Conservation (phyloP, 169 alveolate genomes). For the Perkinsus olseni region DNA sequence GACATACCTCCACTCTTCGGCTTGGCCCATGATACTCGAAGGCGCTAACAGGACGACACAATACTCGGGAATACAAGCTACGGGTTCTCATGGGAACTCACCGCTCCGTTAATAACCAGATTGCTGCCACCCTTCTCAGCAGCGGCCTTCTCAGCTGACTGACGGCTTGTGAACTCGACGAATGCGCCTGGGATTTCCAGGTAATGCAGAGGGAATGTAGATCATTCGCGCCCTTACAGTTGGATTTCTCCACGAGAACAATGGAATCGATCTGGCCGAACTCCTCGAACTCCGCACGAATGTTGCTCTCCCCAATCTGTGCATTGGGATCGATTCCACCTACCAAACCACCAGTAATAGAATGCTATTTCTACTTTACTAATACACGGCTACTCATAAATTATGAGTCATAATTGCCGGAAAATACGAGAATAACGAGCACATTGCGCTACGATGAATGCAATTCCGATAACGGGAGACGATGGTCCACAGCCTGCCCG, state of each 20-base stretch:
- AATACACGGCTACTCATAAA: too few species aligned
- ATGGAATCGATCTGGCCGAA: conserved; percentile 57
- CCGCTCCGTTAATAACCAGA: conserved; percentile 32
- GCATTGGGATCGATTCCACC: neutral
- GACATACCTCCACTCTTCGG: conserved; percentile 7
- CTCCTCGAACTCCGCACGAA: conserved; percentile 31
- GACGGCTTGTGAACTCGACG: conserved; percentile 46
- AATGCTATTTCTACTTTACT: too few species aligned
- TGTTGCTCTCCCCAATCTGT: conserved; percentile 29
- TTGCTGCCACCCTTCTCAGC: conserved; percentile 33
- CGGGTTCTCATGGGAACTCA: neutral
- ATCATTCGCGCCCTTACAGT: conserved; percentile 5
- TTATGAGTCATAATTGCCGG: too few species aligned
- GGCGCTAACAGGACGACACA: neutral
- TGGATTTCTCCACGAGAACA: conserved; percentile 33
- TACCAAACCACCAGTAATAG: neutral
- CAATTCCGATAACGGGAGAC: neutral
- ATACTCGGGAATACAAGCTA: neutral
- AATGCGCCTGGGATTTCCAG: conserved; percentile 36
- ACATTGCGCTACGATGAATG: too few species aligned
- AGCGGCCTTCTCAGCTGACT: conserved; percentile 58
- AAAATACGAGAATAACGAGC: too few species aligned
- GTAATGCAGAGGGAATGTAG: neutral
- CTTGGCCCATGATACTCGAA: conserved; percentile 46
- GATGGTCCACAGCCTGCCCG: neutral